These are phyloP conservation scores for Roridomyces roridus DNA, from an alignment of 768 basidiomycete genomes.

Conservation along the genomic window DNA sequence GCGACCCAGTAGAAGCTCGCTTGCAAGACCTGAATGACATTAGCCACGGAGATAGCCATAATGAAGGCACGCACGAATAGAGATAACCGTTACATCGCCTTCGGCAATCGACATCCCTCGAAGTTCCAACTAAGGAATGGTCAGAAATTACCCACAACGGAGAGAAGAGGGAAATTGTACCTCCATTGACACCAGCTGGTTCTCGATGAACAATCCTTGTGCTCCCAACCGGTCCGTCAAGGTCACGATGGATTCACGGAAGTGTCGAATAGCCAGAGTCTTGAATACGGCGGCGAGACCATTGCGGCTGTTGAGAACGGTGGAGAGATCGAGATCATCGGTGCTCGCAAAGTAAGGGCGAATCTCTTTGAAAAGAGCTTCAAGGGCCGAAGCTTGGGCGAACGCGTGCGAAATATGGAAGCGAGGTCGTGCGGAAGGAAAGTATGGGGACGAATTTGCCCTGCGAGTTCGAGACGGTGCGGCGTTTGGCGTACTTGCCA, in stretches of 20 bases:
- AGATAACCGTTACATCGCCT: slow-evolving; percentile 42
- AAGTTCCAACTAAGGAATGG: slow-evolving; percentile 14
- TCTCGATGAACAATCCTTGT: slow-evolving; percentile 39
- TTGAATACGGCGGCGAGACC: slow-evolving; percentile 16
- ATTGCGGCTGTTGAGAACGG: slow-evolving; percentile 5
- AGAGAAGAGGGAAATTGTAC: slow-evolving; percentile 22
- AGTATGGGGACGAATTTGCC: slow-evolving; percentile 30
- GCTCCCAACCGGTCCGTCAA: slow-evolving; percentile 39
- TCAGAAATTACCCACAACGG: background rate
- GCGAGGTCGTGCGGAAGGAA: slow-evolving; percentile 40
- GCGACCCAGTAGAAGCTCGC: slow-evolving; percentile 21
- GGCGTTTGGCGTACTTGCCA: slow-evolving; percentile 33
- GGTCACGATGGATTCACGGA: background rate
- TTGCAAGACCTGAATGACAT: slow-evolving; percentile 20
- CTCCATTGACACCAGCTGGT: slow-evolving; percentile 30
- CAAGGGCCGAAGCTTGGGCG: slow-evolving; percentile 32
- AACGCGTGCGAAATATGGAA: slow-evolving; percentile 36
- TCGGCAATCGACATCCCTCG: slow-evolving; percentile 45
- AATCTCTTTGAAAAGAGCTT: slow-evolving; percentile 27
- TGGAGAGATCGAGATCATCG: background rate
- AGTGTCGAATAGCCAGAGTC: slow-evolving; percentile 3
- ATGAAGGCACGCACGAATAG: slow-evolving; percentile 33
- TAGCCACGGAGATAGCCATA: background rate
- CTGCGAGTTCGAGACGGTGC: slow-evolving; percentile 22
- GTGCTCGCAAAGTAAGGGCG: background rate